Evolutionary conservation across 164 flowering plant genomes (phyloP).

Genomic region (Litsea cubeba): DNA sequence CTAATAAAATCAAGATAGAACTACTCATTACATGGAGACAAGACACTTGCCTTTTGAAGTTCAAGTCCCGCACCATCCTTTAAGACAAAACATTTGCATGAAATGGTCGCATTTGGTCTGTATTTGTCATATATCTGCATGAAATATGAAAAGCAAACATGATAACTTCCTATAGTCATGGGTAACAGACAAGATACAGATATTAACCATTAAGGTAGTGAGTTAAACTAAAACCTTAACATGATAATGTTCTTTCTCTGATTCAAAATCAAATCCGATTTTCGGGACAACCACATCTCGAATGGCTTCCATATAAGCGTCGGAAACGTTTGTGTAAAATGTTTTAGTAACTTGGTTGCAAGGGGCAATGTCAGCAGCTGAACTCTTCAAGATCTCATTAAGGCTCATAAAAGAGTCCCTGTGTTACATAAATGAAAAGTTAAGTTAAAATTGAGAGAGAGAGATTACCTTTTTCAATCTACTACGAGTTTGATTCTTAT

Average conservation of each 20-base stretch:
- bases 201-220: neutral
- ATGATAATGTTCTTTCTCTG: slow-evolving; percentile 41
- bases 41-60: slow-evolving; percentile 44
- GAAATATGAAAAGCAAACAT: neutral
- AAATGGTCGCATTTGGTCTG: slow-evolving; percentile 31
- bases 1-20: neutral
- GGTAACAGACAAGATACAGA: neutral
- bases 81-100: slow-evolving; percentile 49
- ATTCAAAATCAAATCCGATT: slow-evolving; percentile 30
- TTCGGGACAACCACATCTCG: slow-evolving; percentile 25
- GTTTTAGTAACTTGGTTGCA: slow-evolving; percentile 24
- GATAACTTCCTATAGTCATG: no score
- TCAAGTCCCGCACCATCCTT: slow-evolving; percentile 26
- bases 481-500: no score
- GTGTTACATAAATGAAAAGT: slow-evolving; percentile 10
- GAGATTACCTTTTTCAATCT: no score
- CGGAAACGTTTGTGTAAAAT: slow-evolving; percentile 36
- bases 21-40: neutral
- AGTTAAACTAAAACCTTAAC: slow-evolving; percentile 35
- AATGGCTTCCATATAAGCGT: slow-evolving; percentile 30
- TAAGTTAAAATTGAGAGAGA: neutral
- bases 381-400: slow-evolving; percentile 15
- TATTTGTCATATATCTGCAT: slow-evolving; percentile 40
- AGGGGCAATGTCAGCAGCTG: slow-evolving; percentile 19
- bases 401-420: slow-evolving; percentile 22